Conservation (phyloP, 495 filamentous ascomycete genomes). For the Wilcoxina mikolae region DNA sequence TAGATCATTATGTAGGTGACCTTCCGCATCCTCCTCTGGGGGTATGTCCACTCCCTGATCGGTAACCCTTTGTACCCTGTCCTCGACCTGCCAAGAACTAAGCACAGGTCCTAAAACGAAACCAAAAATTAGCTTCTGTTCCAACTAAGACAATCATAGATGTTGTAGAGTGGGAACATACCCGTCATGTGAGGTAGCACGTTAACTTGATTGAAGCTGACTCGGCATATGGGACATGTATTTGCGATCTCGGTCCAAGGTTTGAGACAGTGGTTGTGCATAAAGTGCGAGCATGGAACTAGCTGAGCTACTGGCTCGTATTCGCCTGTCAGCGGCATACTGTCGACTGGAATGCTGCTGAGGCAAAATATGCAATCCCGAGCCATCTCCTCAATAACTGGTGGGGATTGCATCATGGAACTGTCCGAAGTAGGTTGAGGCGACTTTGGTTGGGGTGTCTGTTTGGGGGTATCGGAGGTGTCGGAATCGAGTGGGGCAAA, state of each 20-base stretch:
- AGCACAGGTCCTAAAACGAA: not conserved
- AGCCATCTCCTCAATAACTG: not conserved
- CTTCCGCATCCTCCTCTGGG: not conserved
- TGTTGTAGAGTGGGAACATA: not conserved
- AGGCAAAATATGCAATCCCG: slow-evolving; percentile 22
- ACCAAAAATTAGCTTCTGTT: not conserved
- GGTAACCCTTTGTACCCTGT: slow-evolving; percentile 1
- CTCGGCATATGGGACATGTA: slow-evolving; percentile 92
- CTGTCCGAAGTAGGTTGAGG: slow-evolving; percentile 12
- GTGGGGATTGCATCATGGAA: not conserved
- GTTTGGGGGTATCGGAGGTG: slow-evolving; percentile 61
- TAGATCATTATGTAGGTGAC: too few relatives aligned
- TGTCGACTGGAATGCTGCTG: slow-evolving; percentile 16
- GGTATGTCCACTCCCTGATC: not conserved
- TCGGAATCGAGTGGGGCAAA: slow-evolving; percentile 33
- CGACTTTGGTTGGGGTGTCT: slow-evolving; percentile 47
- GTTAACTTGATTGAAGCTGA: slow-evolving; percentile 75
- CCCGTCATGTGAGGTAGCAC: slow-evolving; percentile 22
- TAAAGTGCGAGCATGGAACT: slow-evolving; percentile 61
- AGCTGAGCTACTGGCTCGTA: slow-evolving; percentile 22
- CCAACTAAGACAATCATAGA: not conserved
- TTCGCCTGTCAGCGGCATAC: slow-evolving; percentile 10
- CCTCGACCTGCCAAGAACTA: not conserved
- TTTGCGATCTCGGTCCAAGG: slow-evolving; percentile 94
- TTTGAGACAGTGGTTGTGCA: slow-evolving; percentile 81